phyloP scores from a whole-genome alignment of 2,329 filamentous ascomycete genomes.

The Sporothrix pseudoabietina region DNA sequence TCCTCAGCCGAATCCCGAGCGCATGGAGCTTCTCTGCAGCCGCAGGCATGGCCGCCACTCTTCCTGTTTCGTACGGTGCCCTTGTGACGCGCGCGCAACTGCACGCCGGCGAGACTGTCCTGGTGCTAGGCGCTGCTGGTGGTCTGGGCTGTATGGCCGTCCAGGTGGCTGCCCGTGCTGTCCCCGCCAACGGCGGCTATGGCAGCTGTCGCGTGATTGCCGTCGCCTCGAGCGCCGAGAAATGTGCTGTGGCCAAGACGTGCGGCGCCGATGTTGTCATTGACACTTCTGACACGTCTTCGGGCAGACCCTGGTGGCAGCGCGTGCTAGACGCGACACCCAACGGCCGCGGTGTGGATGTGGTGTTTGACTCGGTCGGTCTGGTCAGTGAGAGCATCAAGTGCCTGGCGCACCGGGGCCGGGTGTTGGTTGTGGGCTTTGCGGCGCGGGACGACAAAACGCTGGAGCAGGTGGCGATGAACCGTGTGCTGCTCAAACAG shows the following conservation, averaged over 20 bases:
- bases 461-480: slow-evolving; percentile 50
- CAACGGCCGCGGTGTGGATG: slow-evolving; percentile 54
- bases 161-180: slow-evolving; percentile 51
- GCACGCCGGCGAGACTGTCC: slow-evolving; percentile 51
- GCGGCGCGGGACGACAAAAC: slow-evolving; percentile 47
- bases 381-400: slow-evolving; percentile 57
- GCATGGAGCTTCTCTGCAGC: slow-evolving; percentile 52
- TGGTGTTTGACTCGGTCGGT: slow-evolving; percentile 61
- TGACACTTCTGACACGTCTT: slow-evolving; percentile 42
- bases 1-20: slow-evolving; percentile 49
- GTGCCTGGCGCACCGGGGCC: slow-evolving; percentile 56
- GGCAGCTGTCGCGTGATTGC: slow-evolving; percentile 53
- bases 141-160: slow-evolving; percentile 59
- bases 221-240: slow-evolving; percentile 51
- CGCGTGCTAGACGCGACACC: slow-evolving; percentile 51
- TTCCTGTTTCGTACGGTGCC: slow-evolving; percentile 58
- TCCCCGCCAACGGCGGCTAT: slow-evolving; percentile 44
- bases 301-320: slow-evolving; percentile 50
- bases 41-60: slow-evolving; percentile 56
- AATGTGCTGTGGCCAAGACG: slow-evolving; percentile 46
- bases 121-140: slow-evolving; percentile 59
- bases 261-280: slow-evolving; percentile 49
- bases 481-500: slow-evolving; percentile 56
- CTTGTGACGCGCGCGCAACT: slow-evolving; percentile 48
- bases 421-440: slow-evolving; percentile 61